Percentiles rank a stretch among this genome's conserved stretches.
Evolutionary conservation across 257 asterid genomes (phyloP).

Genomic region (Mitragyna speciosa): DNA sequence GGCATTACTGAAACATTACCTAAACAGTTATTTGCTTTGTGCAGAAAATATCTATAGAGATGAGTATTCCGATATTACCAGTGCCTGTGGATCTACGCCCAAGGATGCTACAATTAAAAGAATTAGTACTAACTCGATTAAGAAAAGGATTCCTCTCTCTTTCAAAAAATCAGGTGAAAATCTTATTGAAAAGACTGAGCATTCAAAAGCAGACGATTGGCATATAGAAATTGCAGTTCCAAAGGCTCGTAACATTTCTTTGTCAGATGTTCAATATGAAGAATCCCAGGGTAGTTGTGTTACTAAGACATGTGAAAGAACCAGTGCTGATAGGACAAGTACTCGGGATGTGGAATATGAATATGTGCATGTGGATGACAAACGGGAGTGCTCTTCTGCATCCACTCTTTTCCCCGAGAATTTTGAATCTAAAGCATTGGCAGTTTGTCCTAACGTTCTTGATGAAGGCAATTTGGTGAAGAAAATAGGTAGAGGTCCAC

Average conservation of each 20-base stretch:
- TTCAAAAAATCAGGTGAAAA: slow-evolving; percentile 54
- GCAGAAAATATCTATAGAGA: slow-evolving; percentile 71
- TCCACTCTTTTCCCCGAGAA: slow-evolving; percentile 59
- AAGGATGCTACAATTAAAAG: slow-evolving; percentile 48
- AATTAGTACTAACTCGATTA: slow-evolving; percentile 41
- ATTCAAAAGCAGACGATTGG: slow-evolving; percentile 66
- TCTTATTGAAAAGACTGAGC: slow-evolving; percentile 53
- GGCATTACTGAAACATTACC: slow-evolving; percentile 3
- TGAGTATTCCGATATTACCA: slow-evolving; percentile 64
- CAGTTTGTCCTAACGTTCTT: slow-evolving; percentile 41
- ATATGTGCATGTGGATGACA: slow-evolving; percentile 67
- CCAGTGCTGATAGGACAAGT: slow-evolving; percentile 43
- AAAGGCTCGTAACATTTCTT: slow-evolving; percentile 39
- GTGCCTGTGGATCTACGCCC: slow-evolving; percentile 51
- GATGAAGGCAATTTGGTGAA: slow-evolving; percentile 56
- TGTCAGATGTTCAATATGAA: slow-evolving; percentile 48
- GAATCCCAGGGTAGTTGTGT: slow-evolving; percentile 75
- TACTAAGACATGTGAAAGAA: slow-evolving; percentile 57
- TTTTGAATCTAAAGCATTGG: slow-evolving; percentile 47
- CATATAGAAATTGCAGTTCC: slow-evolving; percentile 80
- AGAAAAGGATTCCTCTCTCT: slow-evolving; percentile 59
- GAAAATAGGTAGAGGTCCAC: slow-evolving; percentile 59
- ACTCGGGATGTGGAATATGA: slow-evolving; percentile 52
- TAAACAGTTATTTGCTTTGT: slow-evolving; percentile 24
- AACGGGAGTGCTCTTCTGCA: slow-evolving; percentile 64